Evolutionary conservation across 768 basidiomycete species (phyloP).

Genomic region (Boletus sensibilis): DNA sequence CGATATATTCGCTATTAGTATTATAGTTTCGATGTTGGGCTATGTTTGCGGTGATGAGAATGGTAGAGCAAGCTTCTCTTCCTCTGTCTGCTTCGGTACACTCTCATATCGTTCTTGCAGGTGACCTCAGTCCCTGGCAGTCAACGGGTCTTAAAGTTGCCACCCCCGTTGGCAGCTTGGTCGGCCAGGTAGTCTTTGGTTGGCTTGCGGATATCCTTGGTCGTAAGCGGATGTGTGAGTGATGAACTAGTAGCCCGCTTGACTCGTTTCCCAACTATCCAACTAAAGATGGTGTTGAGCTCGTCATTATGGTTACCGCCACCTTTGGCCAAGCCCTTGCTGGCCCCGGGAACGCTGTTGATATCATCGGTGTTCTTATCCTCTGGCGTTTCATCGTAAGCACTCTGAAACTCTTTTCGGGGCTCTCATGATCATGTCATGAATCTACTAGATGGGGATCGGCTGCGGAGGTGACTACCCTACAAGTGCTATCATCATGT

Average conservation of each 20-base stretch:
- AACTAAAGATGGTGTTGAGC: slow-evolving; percentile 43
- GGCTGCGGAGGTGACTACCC: slow-evolving; percentile 91
- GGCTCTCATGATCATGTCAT: not conserved
- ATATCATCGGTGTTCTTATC: slow-evolving; percentile 68
- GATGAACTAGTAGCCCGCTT: not conserved
- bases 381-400: slow-evolving; percentile 78
- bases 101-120: slow-evolving; percentile 5
- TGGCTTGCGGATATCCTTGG: slow-evolving; percentile 74
- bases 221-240: slow-evolving; percentile 76
- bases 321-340: slow-evolving; percentile 79
- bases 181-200: slow-evolving; percentile 75
- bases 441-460: slow-evolving; percentile 55
- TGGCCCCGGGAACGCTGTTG: slow-evolving; percentile 57
- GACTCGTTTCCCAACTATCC: not conserved
- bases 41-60: slow-evolving; percentile 62
- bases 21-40: slow-evolving; percentile 79
- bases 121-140: slow-evolving; percentile 51
- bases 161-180: slow-evolving; percentile 66
- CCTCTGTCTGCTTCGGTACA: not conserved
- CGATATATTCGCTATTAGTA: slow-evolving; percentile 88
- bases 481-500: slow-evolving; percentile 79
- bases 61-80: slow-evolving; percentile 1
- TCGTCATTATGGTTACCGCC: slow-evolving; percentile 75
- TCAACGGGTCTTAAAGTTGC: slow-evolving; percentile 79
- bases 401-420: not conserved